phyloP scores from a whole-genome alignment of 768 basidiomycete species.

The Steccherinum ochraceum region DNA sequence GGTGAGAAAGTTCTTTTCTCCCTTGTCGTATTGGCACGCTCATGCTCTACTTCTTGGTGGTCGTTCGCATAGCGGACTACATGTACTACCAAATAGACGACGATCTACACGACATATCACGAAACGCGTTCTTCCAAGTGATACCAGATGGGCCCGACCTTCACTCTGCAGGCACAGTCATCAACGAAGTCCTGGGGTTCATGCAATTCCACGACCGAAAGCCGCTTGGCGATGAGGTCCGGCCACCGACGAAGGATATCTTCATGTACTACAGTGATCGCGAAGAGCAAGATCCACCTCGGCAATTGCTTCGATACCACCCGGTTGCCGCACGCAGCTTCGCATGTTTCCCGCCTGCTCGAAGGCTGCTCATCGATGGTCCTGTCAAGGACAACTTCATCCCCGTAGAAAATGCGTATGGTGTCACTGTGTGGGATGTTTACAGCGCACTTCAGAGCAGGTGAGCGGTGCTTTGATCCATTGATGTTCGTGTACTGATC shows the following conservation, averaged over 20 bases:
- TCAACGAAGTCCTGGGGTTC: neutral
- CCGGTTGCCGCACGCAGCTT: constrained; percentile 1
- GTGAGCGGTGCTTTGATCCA: too few species aligned
- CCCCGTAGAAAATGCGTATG: neutral
- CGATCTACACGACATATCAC: neutral
- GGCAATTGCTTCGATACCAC: neutral
- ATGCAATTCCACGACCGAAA: neutral
- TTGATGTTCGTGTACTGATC: too few species aligned
- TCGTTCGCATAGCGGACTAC: neutral
- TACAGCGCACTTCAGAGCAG: too few species aligned
- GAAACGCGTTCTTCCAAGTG: neutral
- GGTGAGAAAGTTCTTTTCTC: constrained; percentile 2
- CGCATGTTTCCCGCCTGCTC: neutral
- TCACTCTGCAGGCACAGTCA: neutral
- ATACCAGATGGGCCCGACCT: neutral
- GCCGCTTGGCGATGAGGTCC: neutral
- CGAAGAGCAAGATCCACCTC: neutral
- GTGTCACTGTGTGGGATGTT: neutral
- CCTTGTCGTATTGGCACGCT: too few species aligned
- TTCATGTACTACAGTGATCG: neutral
- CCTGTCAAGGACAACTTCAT: neutral
- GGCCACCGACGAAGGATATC: neutral
- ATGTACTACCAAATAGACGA: neutral
- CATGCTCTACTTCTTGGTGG: neutral
- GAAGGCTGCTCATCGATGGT: neutral